Percentiles rank a stretch among this genome's conserved stretches.
phyloP scores from a whole-genome alignment of 768 basidiomycete genomes.

The Lactifluus subvellereus region DNA sequence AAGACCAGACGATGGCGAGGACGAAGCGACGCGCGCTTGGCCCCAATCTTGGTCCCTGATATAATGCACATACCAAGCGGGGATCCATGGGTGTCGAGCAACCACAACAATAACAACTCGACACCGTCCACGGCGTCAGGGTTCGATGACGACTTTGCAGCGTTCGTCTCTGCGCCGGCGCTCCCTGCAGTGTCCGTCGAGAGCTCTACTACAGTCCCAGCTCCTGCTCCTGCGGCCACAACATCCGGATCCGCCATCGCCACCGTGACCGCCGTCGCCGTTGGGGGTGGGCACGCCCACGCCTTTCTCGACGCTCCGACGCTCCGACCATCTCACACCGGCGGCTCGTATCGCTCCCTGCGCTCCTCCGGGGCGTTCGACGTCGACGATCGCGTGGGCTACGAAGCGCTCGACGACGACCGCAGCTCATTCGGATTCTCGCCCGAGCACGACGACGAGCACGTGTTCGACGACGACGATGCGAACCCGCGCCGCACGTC shows the following conservation, averaged over 20 bases:
- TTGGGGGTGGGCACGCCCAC: not conserved
- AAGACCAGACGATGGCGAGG: not conserved
- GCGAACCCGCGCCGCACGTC: not conserved
- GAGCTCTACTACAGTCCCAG: not conserved
- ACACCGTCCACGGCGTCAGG: slow-evolving; percentile 27
- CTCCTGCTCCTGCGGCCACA: not conserved
- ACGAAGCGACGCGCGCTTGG: slow-evolving; percentile 11
- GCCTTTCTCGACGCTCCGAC: slow-evolving; percentile 17
- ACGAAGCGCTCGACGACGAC: slow-evolving; percentile 23
- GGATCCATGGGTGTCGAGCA: slow-evolving; percentile 23
- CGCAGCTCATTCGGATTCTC: not conserved
- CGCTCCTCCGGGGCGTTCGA: slow-evolving; percentile 52
- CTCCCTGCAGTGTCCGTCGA: not conserved
- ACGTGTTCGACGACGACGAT: not conserved
- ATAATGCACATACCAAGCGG: not conserved
- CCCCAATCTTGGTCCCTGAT: slow-evolving; percentile 1
- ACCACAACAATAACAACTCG: not conserved
- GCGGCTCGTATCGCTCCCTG: slow-evolving; percentile 44
- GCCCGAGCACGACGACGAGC: slow-evolving; percentile 1
- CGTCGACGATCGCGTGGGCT: slow-evolving; percentile 8
- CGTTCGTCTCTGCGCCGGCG: slow-evolving; percentile 58
- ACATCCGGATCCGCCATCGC: not conserved
- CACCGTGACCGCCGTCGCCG: not conserved
- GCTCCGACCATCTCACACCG: slow-evolving; percentile 29
- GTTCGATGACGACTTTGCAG: slow-evolving; percentile 79